Base-by-base conservation (phyloP, 2,329 filamentous ascomycete species). In the Ophiosphaerella herpotricha region DNA sequence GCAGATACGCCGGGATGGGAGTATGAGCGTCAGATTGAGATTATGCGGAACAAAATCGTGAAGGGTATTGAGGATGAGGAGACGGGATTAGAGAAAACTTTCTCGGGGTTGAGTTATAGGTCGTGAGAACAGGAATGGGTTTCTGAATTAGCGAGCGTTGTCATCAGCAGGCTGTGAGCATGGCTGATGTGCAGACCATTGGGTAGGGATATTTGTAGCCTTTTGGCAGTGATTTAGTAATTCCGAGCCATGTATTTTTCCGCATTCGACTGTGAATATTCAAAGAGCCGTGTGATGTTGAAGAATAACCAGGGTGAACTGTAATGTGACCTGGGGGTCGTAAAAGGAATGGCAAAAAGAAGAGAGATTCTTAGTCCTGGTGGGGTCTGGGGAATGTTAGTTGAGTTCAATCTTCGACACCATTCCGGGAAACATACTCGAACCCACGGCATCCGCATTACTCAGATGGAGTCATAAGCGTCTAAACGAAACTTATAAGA, bases 1-100 rank as follows among this genome's bases (percentile, higher is more conserved):
- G 82, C 82, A 61, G 80, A 84, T 56, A 81, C 79, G 29, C 82
- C 81, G 16, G 57, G 68, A 4, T 75, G 75, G 70, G 77, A 79
- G 64, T 75, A 76, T 55, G 72, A 75, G 38, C 64, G 74, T 11
- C 70, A 75, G 54, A 65, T 77, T 12, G 67, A 73, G 52, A 61
- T 68, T 39, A 32, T 72, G 42, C 47, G 48, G 45, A 58, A 58
- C 16, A 66, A 58, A 55, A 61, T 68, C 43, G 47, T 47, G 63
- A 69, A 61, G 44, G 55, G 44, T 24, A 39, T 69, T 7, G 42
- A 41, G 29, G 49, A 54, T 29, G 64, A 70, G 43, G 60, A 60
- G 43, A 41, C 39, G 41, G 16, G 39, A 34, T 26, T 35, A 31
- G 39, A 48, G 37, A 66, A 63, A 39, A 29, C 16, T 13, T 63